Base-by-base conservation (phyloP, 2,329 filamentous ascomycete species). In the Davidsoniella virescens region DNA sequence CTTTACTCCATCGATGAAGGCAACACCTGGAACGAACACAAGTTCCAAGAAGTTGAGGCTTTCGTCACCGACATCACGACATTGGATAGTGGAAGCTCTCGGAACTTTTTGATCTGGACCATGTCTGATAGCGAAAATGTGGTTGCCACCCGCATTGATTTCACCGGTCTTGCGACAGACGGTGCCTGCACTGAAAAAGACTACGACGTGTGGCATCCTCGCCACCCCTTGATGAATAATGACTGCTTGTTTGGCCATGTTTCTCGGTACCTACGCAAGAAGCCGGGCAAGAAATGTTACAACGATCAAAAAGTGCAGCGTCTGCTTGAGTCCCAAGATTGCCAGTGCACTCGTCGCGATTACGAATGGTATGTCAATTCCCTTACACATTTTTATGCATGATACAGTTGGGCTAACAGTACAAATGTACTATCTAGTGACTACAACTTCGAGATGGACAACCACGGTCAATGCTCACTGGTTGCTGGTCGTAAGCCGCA, bases 231-330 rank as follows among this genome's bases (percentile, higher is more conserved):
- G 54, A 75, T 84, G 56, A 68, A 83, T 7, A 72, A 87, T 55
- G 78, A 87, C 57, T 98, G 92, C 64, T 72, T 98, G 2, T 98
- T 98, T 60, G 92, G 92, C 1, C 93, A 96, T 62, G 75, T 85
- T 52, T 80, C 88, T 26, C 76, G 85, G 60, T 98, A 95, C 60
- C 77, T 94, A 59, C 85, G 92, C 62, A 98, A 96, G 75, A 88
- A 84, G 64, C 65, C 72, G n/a, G 78, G 80, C 14, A 71, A 73
- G 17, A 67, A 82, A 44, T 98, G 92, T 69, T 94, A 80, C 70
- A 95, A 94, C 59, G 80, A 82, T 47, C 74, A 76, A 62, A 75
- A 73, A 55, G 75, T 93, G 55, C 71, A 79, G 56, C 77, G 80
- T 55, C 70, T 90, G 23, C 82, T 88, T 64, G 73, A 75, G 56